Conservation (phyloP, 1,139 yeast species). For the Hanseniaspora sp. region DNA sequence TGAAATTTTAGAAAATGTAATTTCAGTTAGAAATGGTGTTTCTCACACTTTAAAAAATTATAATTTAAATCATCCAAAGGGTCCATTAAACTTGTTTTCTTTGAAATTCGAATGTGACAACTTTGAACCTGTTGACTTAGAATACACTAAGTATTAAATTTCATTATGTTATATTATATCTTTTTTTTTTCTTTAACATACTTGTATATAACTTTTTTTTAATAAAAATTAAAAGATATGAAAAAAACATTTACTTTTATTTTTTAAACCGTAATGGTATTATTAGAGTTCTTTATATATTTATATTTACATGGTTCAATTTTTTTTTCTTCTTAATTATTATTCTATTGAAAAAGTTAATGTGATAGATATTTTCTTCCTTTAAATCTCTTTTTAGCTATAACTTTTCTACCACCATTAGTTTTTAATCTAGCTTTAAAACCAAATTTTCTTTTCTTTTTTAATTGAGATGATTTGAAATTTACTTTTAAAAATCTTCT, state of each 20-base stretch:
- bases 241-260: too few relatives aligned
- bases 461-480: conserved; percentile 83
- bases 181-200: too few relatives aligned
- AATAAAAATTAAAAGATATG: too few relatives aligned
- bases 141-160: conserved; percentile 1
- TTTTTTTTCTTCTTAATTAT: background rate
- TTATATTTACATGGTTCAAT: conserved; percentile 3
- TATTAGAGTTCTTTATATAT: background rate
- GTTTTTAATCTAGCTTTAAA: conserved; percentile 77
- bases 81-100: conserved; percentile 72
- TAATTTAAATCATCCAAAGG: conserved; percentile 59
- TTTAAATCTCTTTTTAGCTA: conserved; percentile 69
- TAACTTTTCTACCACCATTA: conserved; percentile 67
- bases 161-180: too few relatives aligned
- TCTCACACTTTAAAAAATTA: conserved; percentile 44
- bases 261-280: background rate
- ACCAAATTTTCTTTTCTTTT: conserved; percentile 83
- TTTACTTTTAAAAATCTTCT: conserved; percentile 13
- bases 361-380: conserved; percentile 92
- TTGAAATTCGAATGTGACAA: conserved; percentile 28
- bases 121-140: conserved; percentile 7
- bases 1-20: conserved; percentile 62
- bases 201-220: too few relatives aligned
- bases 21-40: conserved; percentile 58
- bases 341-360: conserved; percentile 29